Evolutionary conservation across 495 filamentous ascomycete species (phyloP), one percentile per base, ranked within the genome.

Genomic region (Choiromyces venosus): DNA sequence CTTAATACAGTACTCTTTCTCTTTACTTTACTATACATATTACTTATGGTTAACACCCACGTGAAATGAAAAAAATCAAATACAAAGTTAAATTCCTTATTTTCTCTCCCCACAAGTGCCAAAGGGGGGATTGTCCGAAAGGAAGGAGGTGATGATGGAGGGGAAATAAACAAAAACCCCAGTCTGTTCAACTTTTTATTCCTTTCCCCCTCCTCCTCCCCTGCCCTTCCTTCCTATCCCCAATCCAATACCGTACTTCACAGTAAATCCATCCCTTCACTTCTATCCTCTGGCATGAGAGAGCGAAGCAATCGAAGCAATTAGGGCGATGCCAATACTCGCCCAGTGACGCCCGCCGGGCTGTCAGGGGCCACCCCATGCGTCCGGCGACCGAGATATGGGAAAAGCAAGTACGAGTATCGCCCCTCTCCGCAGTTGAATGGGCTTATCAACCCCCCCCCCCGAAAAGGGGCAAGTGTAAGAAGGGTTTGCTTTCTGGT

Each of bases 301-400:
- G 52, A 61, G 52, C 52, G 52, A 61, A 61, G 52, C 25, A 61
- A 61, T 61, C 14, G 5, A 16, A n/a, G n/a, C n/a, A n/a, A 42
- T 42, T 52, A 61, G 52, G 25, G 52, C 25, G 25, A 33, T 16
- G 25, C 52, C 12, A 61, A 61, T 33, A 61, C n/a, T n/a, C n/a
- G n/a, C n/a, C n/a, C n/a, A n/a, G 14, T 12, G 3, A 61, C 25
- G 52, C 25, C 52, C 52, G 52, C 25, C 25, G 25, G 52, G 25
- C 52, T 61, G 25, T 61, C 25, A 61, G 52, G 52, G 52, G 52
- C 12, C 25, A 67, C 74, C 71, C 69, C 69, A 77, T 77, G 64
- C 75, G 75, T 77, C 69, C 44, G 36, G 37, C 67, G 74, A 72
- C 75, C 74, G 70, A 77, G 70, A 77, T 77, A 77, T 77, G 74